Percentiles rank a stretch among this genome's conserved stretches.
These are phyloP conservation scores for Cutaneotrichosporon arboriforme DNA, from an alignment of 1,284 basidiomycete species.

Conservation along the genomic window DNA sequence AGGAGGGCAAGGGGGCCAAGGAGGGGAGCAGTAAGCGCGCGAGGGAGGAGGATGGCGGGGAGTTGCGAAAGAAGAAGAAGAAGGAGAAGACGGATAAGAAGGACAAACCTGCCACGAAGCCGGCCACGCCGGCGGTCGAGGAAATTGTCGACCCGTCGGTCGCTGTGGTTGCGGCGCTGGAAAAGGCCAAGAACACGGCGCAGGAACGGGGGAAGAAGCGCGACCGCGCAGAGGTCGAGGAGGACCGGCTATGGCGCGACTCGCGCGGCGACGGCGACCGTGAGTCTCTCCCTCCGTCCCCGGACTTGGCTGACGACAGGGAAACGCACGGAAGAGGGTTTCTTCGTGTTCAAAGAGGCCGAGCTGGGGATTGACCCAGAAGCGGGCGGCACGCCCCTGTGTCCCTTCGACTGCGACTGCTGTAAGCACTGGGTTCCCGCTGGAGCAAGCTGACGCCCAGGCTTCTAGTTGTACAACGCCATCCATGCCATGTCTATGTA, in stretches of 20 bases:
- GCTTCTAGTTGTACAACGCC: constrained; percentile 48
- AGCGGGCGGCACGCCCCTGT: constrained; percentile 62
- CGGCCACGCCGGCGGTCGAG: constrained; percentile 18
- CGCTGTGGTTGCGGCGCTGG: constrained; percentile 8
- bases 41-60: background rate
- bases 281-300: constrained; percentile 53
- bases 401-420: constrained; percentile 75
- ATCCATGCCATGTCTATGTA: constrained; percentile 1
- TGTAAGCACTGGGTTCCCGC: constrained; percentile 54
- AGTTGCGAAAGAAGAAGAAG: background rate
- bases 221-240: constrained; percentile 35
- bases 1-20: constrained; percentile 8
- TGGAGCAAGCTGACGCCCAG: constrained; percentile 37
- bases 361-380: constrained; percentile 68
- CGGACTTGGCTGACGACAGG: constrained; percentile 51
- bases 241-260: constrained; percentile 62
- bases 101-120: constrained; percentile 1
- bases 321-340: constrained; percentile 77
- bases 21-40: background rate
- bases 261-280: constrained; percentile 67
- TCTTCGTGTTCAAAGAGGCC: constrained; percentile 75
- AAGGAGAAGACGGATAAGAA: constrained; percentile 5
- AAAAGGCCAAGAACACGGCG: background rate
- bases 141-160: constrained; percentile 32
- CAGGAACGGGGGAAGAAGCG: constrained; percentile 18